These are phyloP conservation scores for Penicillium paneum DNA, from an alignment of 2,329 filamentous ascomycete species.

Conservation along the genomic window DNA sequence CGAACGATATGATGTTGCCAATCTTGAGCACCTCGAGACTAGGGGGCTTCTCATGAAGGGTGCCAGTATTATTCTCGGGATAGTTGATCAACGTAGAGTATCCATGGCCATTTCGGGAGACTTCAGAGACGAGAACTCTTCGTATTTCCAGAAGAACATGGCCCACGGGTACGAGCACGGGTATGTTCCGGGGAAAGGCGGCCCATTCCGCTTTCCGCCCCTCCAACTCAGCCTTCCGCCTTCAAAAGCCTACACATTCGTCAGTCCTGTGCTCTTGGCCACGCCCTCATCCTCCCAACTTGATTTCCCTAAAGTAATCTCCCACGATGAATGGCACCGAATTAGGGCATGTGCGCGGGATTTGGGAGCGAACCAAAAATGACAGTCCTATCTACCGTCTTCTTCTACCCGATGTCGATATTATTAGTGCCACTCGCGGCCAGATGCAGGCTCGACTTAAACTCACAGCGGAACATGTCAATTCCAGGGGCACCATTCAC, in stretches of 20 bases:
- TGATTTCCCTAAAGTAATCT: neutral
- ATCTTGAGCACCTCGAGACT: no score
- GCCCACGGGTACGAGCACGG: no score
- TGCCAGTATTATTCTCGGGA: no score
- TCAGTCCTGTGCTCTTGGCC: neutral
- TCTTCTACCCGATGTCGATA: slow-evolving; percentile 6
- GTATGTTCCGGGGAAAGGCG: neutral
- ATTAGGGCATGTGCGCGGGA: slow-evolving; percentile 8
- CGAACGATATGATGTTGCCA: no score
- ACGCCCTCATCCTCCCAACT: neutral
- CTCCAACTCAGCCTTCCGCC: neutral
- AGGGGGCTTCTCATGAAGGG: no score
- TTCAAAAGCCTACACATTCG: neutral
- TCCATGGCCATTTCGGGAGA: no score
- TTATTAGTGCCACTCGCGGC: slow-evolving; percentile 1
- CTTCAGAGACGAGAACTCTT: no score
- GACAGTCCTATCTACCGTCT: slow-evolving; percentile 8
- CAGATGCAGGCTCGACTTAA: slow-evolving; percentile 8
- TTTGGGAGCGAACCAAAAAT: slow-evolving; percentile 9
- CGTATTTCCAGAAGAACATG: no score
- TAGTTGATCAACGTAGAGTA: no score
- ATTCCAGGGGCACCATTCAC: slow-evolving; percentile 9
- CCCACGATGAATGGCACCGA: neutral
- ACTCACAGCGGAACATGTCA: slow-evolving; percentile 8
- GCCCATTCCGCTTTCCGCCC: neutral